Conservation (phyloP, 2,329 filamentous ascomycete species). For the Fusarium sp. region DNA sequence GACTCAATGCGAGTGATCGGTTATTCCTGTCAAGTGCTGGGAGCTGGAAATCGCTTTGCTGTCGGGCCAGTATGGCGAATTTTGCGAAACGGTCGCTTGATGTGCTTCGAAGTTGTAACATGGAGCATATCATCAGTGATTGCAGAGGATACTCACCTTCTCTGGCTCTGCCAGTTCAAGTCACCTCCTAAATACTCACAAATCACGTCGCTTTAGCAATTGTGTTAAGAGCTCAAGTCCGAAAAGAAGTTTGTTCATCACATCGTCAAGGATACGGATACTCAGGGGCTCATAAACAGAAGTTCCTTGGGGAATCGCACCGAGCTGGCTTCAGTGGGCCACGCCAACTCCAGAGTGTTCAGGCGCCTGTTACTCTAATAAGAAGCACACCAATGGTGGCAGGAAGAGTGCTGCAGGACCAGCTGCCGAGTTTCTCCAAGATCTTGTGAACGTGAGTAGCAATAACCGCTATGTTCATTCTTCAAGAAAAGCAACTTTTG, state of each 20-base stretch:
- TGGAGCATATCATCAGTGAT: no score
- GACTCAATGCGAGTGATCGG: not conserved
- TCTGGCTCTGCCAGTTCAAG: not conserved
- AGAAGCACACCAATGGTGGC: not conserved
- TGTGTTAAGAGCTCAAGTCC: not conserved
- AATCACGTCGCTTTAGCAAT: not conserved
- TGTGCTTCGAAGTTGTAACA: not conserved
- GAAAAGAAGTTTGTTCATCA: not conserved
- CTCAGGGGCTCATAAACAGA: not conserved
- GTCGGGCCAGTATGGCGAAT: not conserved
- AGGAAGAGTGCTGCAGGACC: not conserved
- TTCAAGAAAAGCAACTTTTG: not conserved
- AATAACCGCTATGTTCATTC: not conserved
- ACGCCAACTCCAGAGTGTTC: not conserved
- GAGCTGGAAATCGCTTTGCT: not conserved
- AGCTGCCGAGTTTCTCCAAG: not conserved
- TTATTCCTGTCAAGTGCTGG: not conserved
- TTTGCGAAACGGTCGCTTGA: not conserved
- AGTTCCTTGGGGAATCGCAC: not conserved
- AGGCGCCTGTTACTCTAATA: not conserved
- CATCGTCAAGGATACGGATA: not conserved
- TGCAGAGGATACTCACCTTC: not conserved
- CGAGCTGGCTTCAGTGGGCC: not conserved
- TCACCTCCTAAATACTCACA: not conserved
- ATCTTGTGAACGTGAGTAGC: not conserved